phyloP scores from a whole-genome alignment of 2,329 filamentous ascomycete species.

The Cladosporium austrohemisphaericum region DNA sequence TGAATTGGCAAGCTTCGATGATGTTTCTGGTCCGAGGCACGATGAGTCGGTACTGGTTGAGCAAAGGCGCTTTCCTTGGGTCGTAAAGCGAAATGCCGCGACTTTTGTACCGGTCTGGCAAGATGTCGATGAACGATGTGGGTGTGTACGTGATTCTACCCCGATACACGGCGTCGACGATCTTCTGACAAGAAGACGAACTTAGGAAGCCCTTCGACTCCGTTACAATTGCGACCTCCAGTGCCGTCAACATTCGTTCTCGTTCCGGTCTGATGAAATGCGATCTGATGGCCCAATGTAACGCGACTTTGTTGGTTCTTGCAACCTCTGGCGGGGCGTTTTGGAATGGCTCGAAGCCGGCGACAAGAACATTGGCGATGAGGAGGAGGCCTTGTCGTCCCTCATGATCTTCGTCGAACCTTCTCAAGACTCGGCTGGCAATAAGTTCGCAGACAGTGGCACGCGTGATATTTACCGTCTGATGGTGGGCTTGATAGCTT shows the following conservation, averaged over 20 bases:
- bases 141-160: conserved; percentile 80
- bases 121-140: conserved; percentile 74
- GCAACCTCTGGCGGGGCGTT: conserved; percentile 68
- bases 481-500: conserved; percentile 68
- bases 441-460: conserved; percentile 77
- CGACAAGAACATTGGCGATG: conserved; percentile 74
- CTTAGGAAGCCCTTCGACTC: conserved; percentile 76
- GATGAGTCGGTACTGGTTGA: conserved; percentile 82
- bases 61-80: conserved; percentile 66
- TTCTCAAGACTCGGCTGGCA: conserved; percentile 70
- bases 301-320: conserved; percentile 50
- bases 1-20: conserved; percentile 71
- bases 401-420: conserved; percentile 73
- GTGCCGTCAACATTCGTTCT: conserved; percentile 65
- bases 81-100: conserved; percentile 79
- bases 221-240: conserved; percentile 79
- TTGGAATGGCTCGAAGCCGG: conserved; percentile 81
- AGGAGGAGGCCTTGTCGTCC: conserved; percentile 67
- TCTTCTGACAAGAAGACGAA: conserved; percentile 74
- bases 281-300: conserved; percentile 43
- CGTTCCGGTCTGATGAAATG: conserved; percentile 42
- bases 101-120: conserved; percentile 81
- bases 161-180: conserved; percentile 77
- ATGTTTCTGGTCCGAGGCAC: conserved; percentile 74
- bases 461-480: conserved; percentile 75